These are phyloP conservation scores for Wallacemonas sp. DNA, from an alignment of 208 protist species.

Conservation along the genomic window DNA sequence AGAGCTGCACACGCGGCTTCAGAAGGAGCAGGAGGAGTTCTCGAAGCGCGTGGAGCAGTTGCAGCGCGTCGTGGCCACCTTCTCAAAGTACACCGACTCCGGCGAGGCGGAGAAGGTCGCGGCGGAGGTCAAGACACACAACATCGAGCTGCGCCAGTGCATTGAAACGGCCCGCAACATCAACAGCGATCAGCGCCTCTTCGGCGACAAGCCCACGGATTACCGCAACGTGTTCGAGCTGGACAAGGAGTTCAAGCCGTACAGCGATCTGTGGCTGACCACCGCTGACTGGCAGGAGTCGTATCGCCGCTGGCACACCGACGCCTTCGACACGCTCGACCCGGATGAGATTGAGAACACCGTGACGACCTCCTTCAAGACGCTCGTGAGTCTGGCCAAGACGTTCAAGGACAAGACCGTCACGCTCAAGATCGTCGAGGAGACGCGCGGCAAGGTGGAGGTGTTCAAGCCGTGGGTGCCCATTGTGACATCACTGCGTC, in stretches of 20 bases:
- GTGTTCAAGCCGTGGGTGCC: constrained; percentile 96
- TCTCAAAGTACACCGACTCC: constrained; percentile 93
- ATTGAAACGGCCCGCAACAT: constrained; percentile 92
- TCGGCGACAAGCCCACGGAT: constrained; percentile 94
- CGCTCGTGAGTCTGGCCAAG: constrained; percentile 89
- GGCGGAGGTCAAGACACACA: constrained; percentile 93
- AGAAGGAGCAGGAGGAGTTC: constrained; percentile 94
- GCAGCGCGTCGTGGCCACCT: constrained; percentile 90
- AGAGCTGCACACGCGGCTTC: constrained; percentile 89
- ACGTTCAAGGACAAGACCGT: constrained; percentile 94
- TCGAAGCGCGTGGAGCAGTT: constrained; percentile 92
- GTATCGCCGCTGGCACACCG: constrained; percentile 93
- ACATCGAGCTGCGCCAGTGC: constrained; percentile 93
- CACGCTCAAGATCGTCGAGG: constrained; percentile 89
- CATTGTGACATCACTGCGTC: constrained; percentile 93
- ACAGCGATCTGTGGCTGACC: constrained; percentile 95
- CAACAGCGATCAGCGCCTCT: constrained; percentile 95
- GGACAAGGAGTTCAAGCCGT: constrained; percentile 97
- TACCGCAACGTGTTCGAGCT: constrained; percentile 95
- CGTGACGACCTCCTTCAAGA: constrained; percentile 79
- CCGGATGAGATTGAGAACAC: constrained; percentile 93
- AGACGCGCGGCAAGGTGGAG: constrained; percentile 88
- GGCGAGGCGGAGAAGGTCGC: constrained; percentile 92
- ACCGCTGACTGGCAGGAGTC: constrained; percentile 94
- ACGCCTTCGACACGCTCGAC: constrained; percentile 93